Evolutionary conservation across 495 filamentous ascomycete species (phyloP), one percentile per base, ranked within the genome.

Genomic region (Penicillium subrubescens): DNA sequence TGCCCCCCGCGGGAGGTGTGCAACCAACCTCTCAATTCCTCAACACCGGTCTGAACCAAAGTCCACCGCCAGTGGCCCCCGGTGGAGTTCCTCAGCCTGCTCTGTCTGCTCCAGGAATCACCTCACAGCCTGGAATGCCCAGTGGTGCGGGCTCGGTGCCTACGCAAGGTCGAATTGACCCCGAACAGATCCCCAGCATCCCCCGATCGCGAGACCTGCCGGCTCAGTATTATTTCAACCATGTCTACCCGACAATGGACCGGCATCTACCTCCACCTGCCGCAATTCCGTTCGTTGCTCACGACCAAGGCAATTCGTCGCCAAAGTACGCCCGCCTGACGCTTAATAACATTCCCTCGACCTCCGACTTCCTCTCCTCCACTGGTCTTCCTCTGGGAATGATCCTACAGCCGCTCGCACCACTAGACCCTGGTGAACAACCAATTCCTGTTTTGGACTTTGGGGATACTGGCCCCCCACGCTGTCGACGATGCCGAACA

Each of bases 291-390:
- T 98, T 95, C 68, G 89, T 97, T 55, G 92, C 93, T 12, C 90
- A 88, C 66, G 95, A 99, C 72, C 96, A 98, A 77, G 94, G 95
- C 64, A 99, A 97, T 73, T 90, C 96, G 23, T 98, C 95, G 11
- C 96, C 95, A 23, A 97, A 97, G 76, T 93, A 92, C 71, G 90
- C 93, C 34, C 90, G 95, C 46, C 81, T 99, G 46, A 96, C 93
- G 3, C 80, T 98, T 72, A 98, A 94, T 75, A 95, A 89, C 72
- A 93, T 99, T 53, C 96, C 95, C 17, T 84, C 92, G 21, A 90
- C 88, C 31, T 82, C 88, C 59, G 95, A 98, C 57, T 89, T 92
- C 61, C 84, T 98, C 6, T 77, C 85, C 35, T 86, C 87, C 2
- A 97, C 93, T 8, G 87, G 85, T 15, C 79, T 99, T 33, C 95